phyloP scores from a whole-genome alignment of 1,139 yeast species.

The Suhomyces bolitotheri region DNA sequence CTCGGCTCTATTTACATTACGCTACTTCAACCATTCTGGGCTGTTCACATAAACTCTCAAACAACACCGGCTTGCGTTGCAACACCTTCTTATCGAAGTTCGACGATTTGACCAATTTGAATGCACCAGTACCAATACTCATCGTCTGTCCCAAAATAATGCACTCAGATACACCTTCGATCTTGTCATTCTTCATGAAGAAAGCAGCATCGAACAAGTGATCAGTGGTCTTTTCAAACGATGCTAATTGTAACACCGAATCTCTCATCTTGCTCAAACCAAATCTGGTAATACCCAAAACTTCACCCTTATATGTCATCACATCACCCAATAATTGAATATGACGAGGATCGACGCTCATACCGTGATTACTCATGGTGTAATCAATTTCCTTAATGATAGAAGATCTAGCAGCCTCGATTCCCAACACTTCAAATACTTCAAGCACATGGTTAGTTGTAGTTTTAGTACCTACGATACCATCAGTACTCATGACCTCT shows the following conservation, averaged over 20 bases:
- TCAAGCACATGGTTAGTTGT: constrained; percentile 91
- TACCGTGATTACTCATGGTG: constrained; percentile 98
- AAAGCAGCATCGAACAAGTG: constrained; percentile 98
- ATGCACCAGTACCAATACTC: constrained; percentile 97
- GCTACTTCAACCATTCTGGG: constrained; percentile 16
- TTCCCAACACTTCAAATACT: constrained; percentile 86
- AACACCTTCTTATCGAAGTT: constrained; percentile 46
- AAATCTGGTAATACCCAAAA: constrained; percentile 94
- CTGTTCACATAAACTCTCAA: constrained; percentile 53
- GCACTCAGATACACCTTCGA: constrained; percentile 98
- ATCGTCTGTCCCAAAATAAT: constrained; percentile 96
- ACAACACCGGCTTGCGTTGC: constrained; percentile 55
- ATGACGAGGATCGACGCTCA: constrained; percentile 99
- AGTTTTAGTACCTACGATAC: constrained; percentile 87
- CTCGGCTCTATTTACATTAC: constrained; percentile 3
- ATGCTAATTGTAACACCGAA: constrained; percentile 92
- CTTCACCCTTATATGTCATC: constrained; percentile 98
- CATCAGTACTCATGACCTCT: constrained; percentile 97
- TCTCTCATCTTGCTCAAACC: constrained; percentile 99
- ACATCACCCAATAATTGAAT: constrained; percentile 96
- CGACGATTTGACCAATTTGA: constrained; percentile 72
- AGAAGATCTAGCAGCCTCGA: constrained; percentile 94
- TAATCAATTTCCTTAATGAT: constrained; percentile 94
- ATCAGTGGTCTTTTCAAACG: constrained; percentile 97
- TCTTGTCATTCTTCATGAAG: constrained; percentile 91